phyloP scores from a whole-genome alignment of 2,329 filamentous ascomycete species.

The Cercospora zeina region DNA sequence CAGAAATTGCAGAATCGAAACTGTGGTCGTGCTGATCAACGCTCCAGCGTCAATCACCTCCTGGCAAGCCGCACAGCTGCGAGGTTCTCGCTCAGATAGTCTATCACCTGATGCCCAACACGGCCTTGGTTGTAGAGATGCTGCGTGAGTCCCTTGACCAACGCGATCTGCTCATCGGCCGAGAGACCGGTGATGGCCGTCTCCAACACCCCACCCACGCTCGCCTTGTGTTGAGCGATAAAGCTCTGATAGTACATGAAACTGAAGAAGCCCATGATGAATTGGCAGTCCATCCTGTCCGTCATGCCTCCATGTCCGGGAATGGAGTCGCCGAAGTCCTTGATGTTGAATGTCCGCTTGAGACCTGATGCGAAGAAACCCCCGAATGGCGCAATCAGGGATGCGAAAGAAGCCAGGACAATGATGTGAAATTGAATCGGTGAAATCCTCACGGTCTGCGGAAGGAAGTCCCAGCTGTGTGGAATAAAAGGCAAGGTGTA shows the following conservation, averaged over 20 bases:
- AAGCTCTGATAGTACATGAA: slow-evolving; percentile 98
- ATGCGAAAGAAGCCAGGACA: slow-evolving; percentile 87
- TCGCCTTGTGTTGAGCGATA: slow-evolving; percentile 83
- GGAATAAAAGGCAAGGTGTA: slow-evolving; percentile 64
- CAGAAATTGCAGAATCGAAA: slow-evolving; percentile 5
- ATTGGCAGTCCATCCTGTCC: slow-evolving; percentile 98
- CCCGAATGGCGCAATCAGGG: slow-evolving; percentile 93
- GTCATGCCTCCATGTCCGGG: slow-evolving; percentile 97
- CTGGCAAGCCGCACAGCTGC: slow-evolving; percentile 11
- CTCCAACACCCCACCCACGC: slow-evolving; percentile 84
- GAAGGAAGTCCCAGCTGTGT: slow-evolving; percentile 66
- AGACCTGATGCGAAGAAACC: slow-evolving; percentile 97
- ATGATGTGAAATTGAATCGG: slow-evolving; percentile 95
- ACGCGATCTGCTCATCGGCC: slow-evolving; percentile 84
- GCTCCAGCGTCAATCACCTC: background rate
- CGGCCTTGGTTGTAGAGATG: slow-evolving; percentile 65
- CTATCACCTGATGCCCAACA: slow-evolving; percentile 55
- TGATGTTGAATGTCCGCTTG: slow-evolving; percentile 99
- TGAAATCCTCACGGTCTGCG: slow-evolving; percentile 72
- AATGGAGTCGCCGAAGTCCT: slow-evolving; percentile 98
- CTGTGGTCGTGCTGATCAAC: slow-evolving; percentile 7
- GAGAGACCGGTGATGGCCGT: slow-evolving; percentile 85
- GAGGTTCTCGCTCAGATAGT: slow-evolving; percentile 40
- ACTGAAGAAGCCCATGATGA: slow-evolving; percentile 98
- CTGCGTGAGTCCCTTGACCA: slow-evolving; percentile 62